Conservation (phyloP, 768 basidiomycete species). For the Pisolithus albus region DNA sequence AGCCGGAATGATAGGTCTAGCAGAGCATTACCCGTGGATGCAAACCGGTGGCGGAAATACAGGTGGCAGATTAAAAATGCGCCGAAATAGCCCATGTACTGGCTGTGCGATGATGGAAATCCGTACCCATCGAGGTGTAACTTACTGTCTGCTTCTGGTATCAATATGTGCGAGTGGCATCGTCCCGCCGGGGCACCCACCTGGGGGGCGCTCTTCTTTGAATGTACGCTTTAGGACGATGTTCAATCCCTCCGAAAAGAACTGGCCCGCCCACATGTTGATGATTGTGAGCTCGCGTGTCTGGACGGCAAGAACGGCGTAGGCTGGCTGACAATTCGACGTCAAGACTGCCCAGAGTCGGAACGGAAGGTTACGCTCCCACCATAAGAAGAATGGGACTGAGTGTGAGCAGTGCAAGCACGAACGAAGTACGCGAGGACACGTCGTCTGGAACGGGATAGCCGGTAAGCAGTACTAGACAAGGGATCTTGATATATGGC, state of each 20-base stretch:
- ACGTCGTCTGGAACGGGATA: constrained; percentile 45
- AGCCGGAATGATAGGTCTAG: constrained; percentile 49
- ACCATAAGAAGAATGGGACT: constrained; percentile 73
- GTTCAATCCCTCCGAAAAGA: constrained; percentile 65
- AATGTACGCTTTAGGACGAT: constrained; percentile 59
- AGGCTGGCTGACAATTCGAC: constrained; percentile 51
- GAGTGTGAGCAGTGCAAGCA: constrained; percentile 56
- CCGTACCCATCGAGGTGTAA: constrained; percentile 57
- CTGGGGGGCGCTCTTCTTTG: constrained; percentile 60
- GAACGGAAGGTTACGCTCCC: constrained; percentile 6
- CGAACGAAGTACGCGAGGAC: constrained; percentile 48
- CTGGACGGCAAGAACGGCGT: constrained; percentile 65
- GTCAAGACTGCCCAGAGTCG: neutral
- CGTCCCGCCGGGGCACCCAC: constrained; percentile 32
- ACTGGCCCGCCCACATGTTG: constrained; percentile 79
- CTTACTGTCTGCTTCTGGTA: constrained; percentile 7
- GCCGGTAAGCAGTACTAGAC: neutral
- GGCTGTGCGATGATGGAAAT: constrained; percentile 85
- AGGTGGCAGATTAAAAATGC: constrained; percentile 72
- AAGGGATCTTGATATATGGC: constrained; percentile 8
- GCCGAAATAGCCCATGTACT: constrained; percentile 85
- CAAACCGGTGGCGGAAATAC: constrained; percentile 60
- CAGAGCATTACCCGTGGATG: constrained; percentile 41
- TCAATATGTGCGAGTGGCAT: neutral
- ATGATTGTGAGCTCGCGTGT: constrained; percentile 77